Base-by-base conservation (phyloP, 371 early-diverging fungal genomes). In the Mortierella sp. region DNA sequence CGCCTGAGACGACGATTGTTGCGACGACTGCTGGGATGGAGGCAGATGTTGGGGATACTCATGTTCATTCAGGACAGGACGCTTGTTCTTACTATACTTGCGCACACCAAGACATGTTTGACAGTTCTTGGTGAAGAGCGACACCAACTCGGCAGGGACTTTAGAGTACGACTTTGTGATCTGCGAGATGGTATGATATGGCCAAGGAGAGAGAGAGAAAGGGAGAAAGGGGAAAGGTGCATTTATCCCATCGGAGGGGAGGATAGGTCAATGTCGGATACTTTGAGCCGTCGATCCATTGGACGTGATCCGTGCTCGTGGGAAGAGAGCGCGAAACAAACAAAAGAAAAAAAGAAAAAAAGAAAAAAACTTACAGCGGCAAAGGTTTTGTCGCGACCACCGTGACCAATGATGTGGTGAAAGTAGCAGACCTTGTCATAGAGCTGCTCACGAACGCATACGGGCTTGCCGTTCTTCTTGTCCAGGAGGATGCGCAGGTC, bases 311-410 rank as follows among this genome's bases (percentile, higher is more conserved):
- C n/a, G n/a, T n/a, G n/a, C n/a, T n/a, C n/a, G n/a, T n/a, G n/a
- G n/a, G 57, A 29, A 43, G 57, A 29, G 4, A 47, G 5, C 47
- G 0, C 59, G 57, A 53, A 48, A 47, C 12, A 23, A 47, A 9
- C 0, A 6, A 50, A 51, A 18, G 53, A 37, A 50, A 59, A 43
- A 50, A 48, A 59, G 37, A 26, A 53, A 7, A 45, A 21, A 28
- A 30, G 18, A 2, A 29, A 50, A 21, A 21, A 53, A 64, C 76
- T 75, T 75, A 75, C 76, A 28, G 76, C 76, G 25, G 76, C 76
- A 64, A 75, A 75, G 16, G 76, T 75, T 68, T 75, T 75, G 68
- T 75, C 76, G 46, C 76, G 76, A 30, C 76, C 76, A n/a, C 76
- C 76, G 26, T 75, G 76, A 46, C 76, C 76, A 52, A 75, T 75